Conservation (phyloP, 176 grass and related monocot genomes). For the Cocos nucifera region DNA sequence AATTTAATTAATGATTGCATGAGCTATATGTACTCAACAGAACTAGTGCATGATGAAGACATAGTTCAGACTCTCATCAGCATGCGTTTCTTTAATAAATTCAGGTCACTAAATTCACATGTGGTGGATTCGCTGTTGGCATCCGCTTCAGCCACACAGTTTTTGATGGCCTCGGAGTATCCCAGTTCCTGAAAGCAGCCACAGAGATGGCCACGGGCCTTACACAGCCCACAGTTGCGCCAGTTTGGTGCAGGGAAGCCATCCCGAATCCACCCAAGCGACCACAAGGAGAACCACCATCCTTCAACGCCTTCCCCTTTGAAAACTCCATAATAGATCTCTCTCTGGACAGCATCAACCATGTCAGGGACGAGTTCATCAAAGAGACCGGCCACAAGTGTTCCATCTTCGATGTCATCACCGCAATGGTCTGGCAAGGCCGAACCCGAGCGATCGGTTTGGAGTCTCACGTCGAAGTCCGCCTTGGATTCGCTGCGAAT, state of each 20-base stretch:
- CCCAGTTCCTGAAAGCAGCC: conserved; percentile 54
- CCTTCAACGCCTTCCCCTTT: conserved; percentile 40
- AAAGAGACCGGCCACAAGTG: conserved; percentile 44
- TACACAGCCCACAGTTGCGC: conserved; percentile 29
- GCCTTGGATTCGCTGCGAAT: conserved; percentile 38
- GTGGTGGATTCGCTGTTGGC: conserved; percentile 47
- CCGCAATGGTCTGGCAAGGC: conserved; percentile 53
- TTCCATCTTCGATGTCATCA: conserved; percentile 66
- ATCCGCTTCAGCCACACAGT: conserved; percentile 60
- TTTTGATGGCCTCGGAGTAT: conserved; percentile 44
- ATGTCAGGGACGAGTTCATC: conserved; percentile 27
- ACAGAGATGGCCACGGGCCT: conserved; percentile 48
- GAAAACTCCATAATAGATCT: conserved; percentile 44
- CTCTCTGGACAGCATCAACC: conserved; percentile 47
- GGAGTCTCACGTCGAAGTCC: conserved; percentile 19
- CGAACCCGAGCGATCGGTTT: conserved; percentile 38
- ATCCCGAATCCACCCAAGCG: conserved; percentile 56
- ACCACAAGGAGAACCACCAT: conserved; percentile 21
- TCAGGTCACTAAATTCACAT: conserved; percentile 59
- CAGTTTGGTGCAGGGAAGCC: conserved; percentile 48
- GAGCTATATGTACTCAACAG: no score
- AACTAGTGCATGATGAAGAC: no score
- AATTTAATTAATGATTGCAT: no score
- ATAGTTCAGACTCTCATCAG: neutral
- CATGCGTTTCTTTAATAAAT: neutral